Percentiles rank a stretch among this genome's conserved stretches.
phyloP scores from a whole-genome alignment of 78 protist genomes.

The Dictyostelium discoideum region dicty_2.7 NC_007091.3:55001-55500 shows the following conservation, averaged over 20 bases:
- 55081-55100: constrained; percentile 97
- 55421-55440: background rate
- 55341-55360: background rate
- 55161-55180: constrained; percentile 89
- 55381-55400: background rate
- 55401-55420: background rate
- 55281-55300: constrained; percentile 99
- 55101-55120: constrained; percentile 97
- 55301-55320: constrained; percentile 97
- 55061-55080: constrained; percentile 84
- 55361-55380: background rate
- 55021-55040: constrained; percentile 97
- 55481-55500: constrained; percentile 95
- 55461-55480: constrained; percentile 99
- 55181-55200: constrained; percentile 82
- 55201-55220: constrained; percentile 89
- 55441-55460: constrained; percentile 90
- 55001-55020: constrained; percentile 95
- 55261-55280: constrained; percentile 94
- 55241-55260: constrained; percentile 99
- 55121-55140: constrained; percentile 99
- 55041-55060: constrained; percentile 90
- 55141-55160: constrained; percentile 92
- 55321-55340: constrained; percentile 69
- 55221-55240: constrained; percentile 96